Conservation (phyloP, 2,329 filamentous ascomycete genomes). For the Diatrype stigma region DNA sequence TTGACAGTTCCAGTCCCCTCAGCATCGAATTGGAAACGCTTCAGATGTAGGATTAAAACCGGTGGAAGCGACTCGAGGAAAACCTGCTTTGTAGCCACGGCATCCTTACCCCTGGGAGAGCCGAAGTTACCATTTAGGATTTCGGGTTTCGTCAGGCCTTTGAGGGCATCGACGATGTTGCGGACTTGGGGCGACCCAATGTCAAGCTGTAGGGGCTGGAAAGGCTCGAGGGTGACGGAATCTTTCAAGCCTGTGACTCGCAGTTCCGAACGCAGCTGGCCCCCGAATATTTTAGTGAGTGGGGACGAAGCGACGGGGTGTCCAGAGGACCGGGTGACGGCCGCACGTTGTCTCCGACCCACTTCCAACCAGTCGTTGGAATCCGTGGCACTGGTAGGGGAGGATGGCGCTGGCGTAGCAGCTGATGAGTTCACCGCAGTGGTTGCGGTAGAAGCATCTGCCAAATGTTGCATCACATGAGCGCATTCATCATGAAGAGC, state of each 20-base stretch:
- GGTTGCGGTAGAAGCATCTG: slow-evolving; percentile 20
- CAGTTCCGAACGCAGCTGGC: slow-evolving; percentile 84
- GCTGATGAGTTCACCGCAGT: slow-evolving; percentile 29
- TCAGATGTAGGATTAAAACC: slow-evolving; percentile 89
- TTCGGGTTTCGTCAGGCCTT: slow-evolving; percentile 77
- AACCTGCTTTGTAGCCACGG: slow-evolving; percentile 84
- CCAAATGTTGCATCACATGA: slow-evolving; percentile 61
- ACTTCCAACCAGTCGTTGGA: slow-evolving; percentile 87
- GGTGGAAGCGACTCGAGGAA: slow-evolving; percentile 90
- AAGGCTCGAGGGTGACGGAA: slow-evolving; percentile 89
- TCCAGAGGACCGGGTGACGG: slow-evolving; percentile 82
- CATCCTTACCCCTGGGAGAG: slow-evolving; percentile 70
- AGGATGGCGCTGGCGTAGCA: slow-evolving; percentile 34
- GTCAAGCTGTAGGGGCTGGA: slow-evolving; percentile 90
- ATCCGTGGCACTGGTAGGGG: slow-evolving; percentile 38
- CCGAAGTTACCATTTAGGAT: slow-evolving; percentile 81
- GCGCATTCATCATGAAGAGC: slow-evolving; percentile 91
- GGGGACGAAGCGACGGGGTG: slow-evolving; percentile 69
- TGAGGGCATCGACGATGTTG: slow-evolving; percentile 89
- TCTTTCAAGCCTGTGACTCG: slow-evolving; percentile 81
- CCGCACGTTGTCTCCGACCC: slow-evolving; percentile 82
- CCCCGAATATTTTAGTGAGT: slow-evolving; percentile 91
- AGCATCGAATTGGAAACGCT: slow-evolving; percentile 94
- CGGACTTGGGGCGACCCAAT: slow-evolving; percentile 83
- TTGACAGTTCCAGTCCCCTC: slow-evolving; percentile 81